Base-by-base conservation (phyloP, 441 rosid species). In the Sinapis alba region DNA sequence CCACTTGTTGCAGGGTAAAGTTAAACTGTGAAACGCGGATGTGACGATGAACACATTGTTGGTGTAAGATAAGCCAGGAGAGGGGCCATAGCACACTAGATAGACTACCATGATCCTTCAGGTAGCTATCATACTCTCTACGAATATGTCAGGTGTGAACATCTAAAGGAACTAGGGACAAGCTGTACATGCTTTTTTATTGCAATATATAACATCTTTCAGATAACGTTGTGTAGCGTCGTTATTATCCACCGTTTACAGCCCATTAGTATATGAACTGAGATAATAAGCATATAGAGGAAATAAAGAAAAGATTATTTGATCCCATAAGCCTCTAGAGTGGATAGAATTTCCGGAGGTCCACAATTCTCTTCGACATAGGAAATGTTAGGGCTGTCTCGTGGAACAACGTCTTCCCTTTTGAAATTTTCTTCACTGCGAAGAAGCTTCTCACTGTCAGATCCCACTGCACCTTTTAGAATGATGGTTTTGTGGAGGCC, bases 401-500 rank as follows among this genome's bases (percentile, higher is more conserved):
- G 75, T 21, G 89, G 80, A 57, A 87, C 86, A 32, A 74, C 80
- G 26, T 92, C 92, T 79, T 86, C 90, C 71, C 82, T 86, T 79
- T 86, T 89, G 62, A 83, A 88, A 59, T 84, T 84, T 64, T 88
- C 93, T 73, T 82, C 87, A 54, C 88, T 32, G 7, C 81, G 85
- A 74, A 86, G 86, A 64, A 84, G 85, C 79, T 82, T 82, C 84
- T 87, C 87, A 51, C 97, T 84, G 74, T 90, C 91, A 69, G 71
- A 68, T 66, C 63, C 90, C 53, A 89, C 91, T 1, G 62, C 66
- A 50, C 89, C 93, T 77, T 79, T 86, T 61, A 94, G 72, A 54
- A 92, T 75, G 59, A 90, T 36, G 61, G 88, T 85, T 81, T 86
- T 89, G 81, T 89, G 93, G 72, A 89, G 90, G 62, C 99, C 96